These are phyloP conservation scores for Wickerhamiella hasegawae DNA, from an alignment of 805 yeast genomes.

Conservation along the genomic window DNA sequence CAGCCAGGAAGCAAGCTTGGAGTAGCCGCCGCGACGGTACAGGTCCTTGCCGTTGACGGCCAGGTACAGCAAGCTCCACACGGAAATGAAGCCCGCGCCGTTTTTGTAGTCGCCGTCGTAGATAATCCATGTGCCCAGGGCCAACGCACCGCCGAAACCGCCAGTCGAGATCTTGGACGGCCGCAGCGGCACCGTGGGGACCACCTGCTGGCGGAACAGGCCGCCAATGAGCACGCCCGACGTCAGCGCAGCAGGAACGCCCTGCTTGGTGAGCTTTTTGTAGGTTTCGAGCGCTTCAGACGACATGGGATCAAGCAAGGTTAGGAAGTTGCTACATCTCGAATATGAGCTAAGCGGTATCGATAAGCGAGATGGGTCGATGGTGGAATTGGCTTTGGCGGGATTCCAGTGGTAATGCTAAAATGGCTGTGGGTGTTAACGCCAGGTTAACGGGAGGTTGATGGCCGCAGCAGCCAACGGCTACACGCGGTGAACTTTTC, in stretches of 20 bases:
- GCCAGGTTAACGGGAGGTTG: too few relatives aligned
- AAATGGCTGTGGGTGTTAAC: too few relatives aligned
- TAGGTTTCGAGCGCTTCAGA: too few relatives aligned
- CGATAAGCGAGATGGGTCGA: too few relatives aligned
- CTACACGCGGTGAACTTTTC: too few relatives aligned
- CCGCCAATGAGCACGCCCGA: conserved; percentile 11
- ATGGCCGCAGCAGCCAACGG: too few relatives aligned
- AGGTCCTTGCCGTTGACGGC: conserved; percentile 13
- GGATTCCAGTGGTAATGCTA: too few relatives aligned
- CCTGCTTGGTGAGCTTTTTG: conserved; percentile 7
- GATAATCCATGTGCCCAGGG: conserved; percentile 17
- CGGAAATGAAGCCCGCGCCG: conserved; percentile 17
- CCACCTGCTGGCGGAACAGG: conserved; percentile 9
- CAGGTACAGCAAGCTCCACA: conserved; percentile 15
- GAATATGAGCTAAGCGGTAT: too few relatives aligned
- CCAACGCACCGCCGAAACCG: conserved; percentile 16
- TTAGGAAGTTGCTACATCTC: background rate
- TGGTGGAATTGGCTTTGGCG: too few relatives aligned
- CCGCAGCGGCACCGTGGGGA: conserved; percentile 6
- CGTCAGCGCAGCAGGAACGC: conserved; percentile 13
- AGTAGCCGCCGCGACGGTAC: conserved; percentile 6
- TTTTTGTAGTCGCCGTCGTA: conserved; percentile 17
- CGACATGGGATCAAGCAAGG: too few relatives aligned
- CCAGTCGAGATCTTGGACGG: conserved; percentile 12
- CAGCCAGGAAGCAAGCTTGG: conserved; percentile 4